phyloP scores from a whole-genome alignment of 2,329 filamentous ascomycete genomes.

The Sporothrix variecibatus region DNA sequence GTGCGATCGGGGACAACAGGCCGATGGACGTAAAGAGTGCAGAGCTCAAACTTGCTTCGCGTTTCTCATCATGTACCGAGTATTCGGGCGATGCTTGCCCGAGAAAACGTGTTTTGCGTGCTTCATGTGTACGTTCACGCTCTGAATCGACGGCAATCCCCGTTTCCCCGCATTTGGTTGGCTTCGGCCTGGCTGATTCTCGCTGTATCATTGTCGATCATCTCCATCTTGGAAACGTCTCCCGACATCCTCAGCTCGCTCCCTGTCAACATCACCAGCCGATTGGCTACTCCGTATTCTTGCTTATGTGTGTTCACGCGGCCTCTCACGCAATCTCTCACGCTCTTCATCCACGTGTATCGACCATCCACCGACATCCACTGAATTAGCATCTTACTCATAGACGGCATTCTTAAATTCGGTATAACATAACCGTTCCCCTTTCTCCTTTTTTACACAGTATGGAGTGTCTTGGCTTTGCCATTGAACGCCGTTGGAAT shows the following conservation, averaged over 20 bases:
- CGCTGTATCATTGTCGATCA: neutral
- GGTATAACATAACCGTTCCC: no score
- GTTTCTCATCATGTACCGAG: neutral
- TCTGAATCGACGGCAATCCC: neutral
- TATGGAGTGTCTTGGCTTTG: neutral
- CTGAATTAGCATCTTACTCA: no score
- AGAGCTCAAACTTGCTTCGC: neutral
- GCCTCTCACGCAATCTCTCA: no score
- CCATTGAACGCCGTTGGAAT: neutral
- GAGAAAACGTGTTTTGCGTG: neutral
- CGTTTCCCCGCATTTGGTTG: neutral
- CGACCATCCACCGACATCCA: neutral
- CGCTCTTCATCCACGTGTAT: neutral
- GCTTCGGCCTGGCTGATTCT: neutral
- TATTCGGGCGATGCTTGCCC: neutral
- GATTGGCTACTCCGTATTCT: neutral
- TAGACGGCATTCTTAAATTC: no score
- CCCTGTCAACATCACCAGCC: neutral
- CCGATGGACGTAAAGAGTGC: neutral
- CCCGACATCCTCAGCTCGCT: neutral
- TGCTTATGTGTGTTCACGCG: no score
- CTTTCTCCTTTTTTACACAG: neutral
- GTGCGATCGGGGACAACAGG: neutral
- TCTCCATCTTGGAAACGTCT: neutral
- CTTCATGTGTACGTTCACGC: neutral